These are phyloP conservation scores for Ceratocystis colombiana DNA, from an alignment of 2,329 filamentous ascomycete species.

Conservation along the genomic window DNA sequence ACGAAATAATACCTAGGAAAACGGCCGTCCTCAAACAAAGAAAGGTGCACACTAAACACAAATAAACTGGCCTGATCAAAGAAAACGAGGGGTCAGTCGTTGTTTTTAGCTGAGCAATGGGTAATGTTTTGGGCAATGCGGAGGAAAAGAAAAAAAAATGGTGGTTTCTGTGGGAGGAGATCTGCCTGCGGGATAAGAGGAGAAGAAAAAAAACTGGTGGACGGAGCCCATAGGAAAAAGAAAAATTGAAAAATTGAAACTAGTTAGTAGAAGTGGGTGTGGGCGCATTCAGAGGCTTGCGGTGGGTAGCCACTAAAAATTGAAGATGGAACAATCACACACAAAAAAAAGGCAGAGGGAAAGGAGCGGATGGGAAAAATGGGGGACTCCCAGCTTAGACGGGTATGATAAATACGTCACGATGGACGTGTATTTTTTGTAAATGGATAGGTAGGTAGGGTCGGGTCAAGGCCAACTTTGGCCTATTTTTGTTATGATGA, in stretches of 20 bases:
- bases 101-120: constrained; percentile 13
- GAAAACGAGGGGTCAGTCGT: constrained; percentile 18
- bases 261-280: constrained; percentile 20
- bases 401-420: constrained; percentile 1
- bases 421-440: constrained; percentile 2
- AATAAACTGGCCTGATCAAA: constrained; percentile 13
- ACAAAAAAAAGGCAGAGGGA: constrained; percentile 13
- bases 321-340: constrained; percentile 12
- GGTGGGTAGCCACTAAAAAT: constrained; percentile 16
- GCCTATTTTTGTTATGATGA: not conserved
- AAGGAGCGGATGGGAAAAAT: not conserved
- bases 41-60: constrained; percentile 15
- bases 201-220: constrained; percentile 20
- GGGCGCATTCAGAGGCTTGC: constrained; percentile 18
- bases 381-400: not conserved
- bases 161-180: constrained; percentile 22
- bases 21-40: constrained; percentile 1
- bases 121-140: constrained; percentile 17
- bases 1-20: constrained; percentile 10
- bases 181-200: constrained; percentile 24
- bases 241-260: constrained; percentile 19
- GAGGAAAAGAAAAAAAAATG: constrained; percentile 19
- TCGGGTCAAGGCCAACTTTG: not conserved
- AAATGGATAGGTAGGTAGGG: not conserved
- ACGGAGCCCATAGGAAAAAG: constrained; percentile 21